A percentile compares a stretch with the other conserved stretches of the same genome.
Evolutionary conservation across 75 land plant species (phyloP).

Genomic region (Selaginella moellendorffii): DNA sequence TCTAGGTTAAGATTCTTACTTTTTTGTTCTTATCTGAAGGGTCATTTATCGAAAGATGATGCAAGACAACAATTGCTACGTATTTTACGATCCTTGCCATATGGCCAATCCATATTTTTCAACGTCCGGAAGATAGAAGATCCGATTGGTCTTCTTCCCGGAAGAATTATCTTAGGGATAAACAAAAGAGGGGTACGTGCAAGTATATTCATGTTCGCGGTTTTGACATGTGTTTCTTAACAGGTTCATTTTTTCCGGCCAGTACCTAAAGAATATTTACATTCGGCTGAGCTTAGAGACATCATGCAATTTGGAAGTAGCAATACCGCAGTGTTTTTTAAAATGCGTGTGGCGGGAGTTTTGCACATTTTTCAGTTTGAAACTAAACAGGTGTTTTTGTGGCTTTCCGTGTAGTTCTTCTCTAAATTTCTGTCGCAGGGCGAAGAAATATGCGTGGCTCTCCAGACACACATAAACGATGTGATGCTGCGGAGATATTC

Average conservation of each 20-base stretch:
- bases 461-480: conserved; percentile 99
- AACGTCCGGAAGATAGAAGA: conserved; percentile 93
- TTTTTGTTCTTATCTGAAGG: conserved; percentile 28
- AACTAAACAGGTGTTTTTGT: conserved; percentile 67
- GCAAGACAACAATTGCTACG: conserved; percentile 89
- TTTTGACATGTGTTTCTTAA: not conserved
- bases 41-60: conserved; percentile 80
- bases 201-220: not conserved
- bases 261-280: conserved; percentile 92
- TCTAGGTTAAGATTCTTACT: conserved; percentile 11
- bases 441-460: conserved; percentile 98
- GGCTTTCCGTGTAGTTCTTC: not conserved
- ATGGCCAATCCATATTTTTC: conserved; percentile 92
- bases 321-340: conserved; percentile 92
- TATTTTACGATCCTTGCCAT: conserved; percentile 72
- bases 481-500: conserved; percentile 96
- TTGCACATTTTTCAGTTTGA: conserved; percentile 98
- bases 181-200: conserved; percentile 82
- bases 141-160: conserved; percentile 94
- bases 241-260: conserved; percentile 99
- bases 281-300: conserved; percentile 94
- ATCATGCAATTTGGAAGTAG: conserved; percentile 99
- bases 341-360: conserved; percentile 96
- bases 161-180: conserved; percentile 68
- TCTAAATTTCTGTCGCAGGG: conserved; percentile 34